These are phyloP conservation scores for Castanea mollissima DNA, from an alignment of 306 rosid genomes.

Conservation along the genomic window DNA sequence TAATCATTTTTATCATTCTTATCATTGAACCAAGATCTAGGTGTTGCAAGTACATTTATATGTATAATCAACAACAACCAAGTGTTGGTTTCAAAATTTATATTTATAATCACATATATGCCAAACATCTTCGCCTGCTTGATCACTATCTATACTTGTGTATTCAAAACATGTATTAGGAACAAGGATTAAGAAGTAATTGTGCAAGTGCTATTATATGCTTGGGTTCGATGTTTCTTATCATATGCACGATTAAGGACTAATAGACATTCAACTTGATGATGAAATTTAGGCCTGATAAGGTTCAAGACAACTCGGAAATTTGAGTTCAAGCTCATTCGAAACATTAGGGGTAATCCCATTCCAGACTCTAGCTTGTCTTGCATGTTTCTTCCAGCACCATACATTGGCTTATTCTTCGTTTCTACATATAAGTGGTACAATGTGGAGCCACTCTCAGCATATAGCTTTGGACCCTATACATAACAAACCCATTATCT, in stretches of 20 bases:
- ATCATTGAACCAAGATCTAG: too few species aligned
- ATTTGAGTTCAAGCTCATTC: slow-evolving; percentile 38
- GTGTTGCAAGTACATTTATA: too few species aligned
- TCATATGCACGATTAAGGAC: slow-evolving; percentile 45
- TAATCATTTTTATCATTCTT: too few species aligned
- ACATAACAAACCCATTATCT: neutral
- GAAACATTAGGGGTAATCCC: slow-evolving; percentile 52
- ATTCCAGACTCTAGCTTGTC: slow-evolving; percentile 67
- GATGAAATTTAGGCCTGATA: slow-evolving; percentile 54
- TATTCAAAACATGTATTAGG: neutral
- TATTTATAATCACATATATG: too few species aligned
- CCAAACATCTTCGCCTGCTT: too few species aligned
- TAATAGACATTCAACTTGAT: slow-evolving; percentile 51
- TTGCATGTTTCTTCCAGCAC: slow-evolving; percentile 89
- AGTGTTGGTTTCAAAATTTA: too few species aligned
- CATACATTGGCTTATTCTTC: slow-evolving; percentile 69
- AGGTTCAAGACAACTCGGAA: slow-evolving; percentile 53
- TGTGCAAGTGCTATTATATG: slow-evolving; percentile 54
- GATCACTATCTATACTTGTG: too few species aligned
- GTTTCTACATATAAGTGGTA: slow-evolving; percentile 45
- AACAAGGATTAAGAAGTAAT: slow-evolving; percentile 21
- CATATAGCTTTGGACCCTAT: slow-evolving; percentile 62
- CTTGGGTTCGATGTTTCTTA: slow-evolving; percentile 55
- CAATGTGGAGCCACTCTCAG: slow-evolving; percentile 59
- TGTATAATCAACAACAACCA: too few species aligned